Evolutionary conservation across 257 asterid species (phyloP).

Genomic region (Buddleja alternifolia): DNA sequence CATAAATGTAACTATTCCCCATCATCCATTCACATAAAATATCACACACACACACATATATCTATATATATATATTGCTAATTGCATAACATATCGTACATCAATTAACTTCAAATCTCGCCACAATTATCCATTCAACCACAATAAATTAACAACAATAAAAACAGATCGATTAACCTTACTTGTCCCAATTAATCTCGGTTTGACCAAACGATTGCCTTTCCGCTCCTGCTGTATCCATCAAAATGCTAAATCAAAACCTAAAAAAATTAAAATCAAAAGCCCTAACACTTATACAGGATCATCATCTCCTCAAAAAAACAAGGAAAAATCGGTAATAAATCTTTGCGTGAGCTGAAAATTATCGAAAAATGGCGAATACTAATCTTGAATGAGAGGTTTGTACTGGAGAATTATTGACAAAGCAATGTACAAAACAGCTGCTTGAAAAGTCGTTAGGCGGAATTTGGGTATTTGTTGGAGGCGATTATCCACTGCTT

Average conservation of each 20-base stretch:
- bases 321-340: background rate
- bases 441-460: too few relatives aligned
- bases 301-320: slow-evolving; percentile 16
- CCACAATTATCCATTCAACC: background rate
- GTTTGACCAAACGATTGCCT: slow-evolving; percentile 60
- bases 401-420: too few relatives aligned
- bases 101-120: background rate
- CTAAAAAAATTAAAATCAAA: background rate
- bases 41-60: too few relatives aligned
- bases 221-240: slow-evolving; percentile 63
- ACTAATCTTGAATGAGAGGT: too few relatives aligned
- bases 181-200: slow-evolving; percentile 95
- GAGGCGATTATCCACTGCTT: too few relatives aligned
- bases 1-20: background rate
- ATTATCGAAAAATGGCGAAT: background rate
- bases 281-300: slow-evolving; percentile 28
- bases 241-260: slow-evolving; percentile 25
- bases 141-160: background rate
- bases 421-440: too few relatives aligned
- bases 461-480: too few relatives aligned
- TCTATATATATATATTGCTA: too few relatives aligned
- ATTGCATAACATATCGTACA: background rate
- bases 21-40: slow-evolving; percentile 1
- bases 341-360: slow-evolving; percentile 17
- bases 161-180: slow-evolving; percentile 38